Evolutionary conservation across 1,284 basidiomycete species (phyloP).

Genomic region (Ceratobasidium sp.): DNA sequence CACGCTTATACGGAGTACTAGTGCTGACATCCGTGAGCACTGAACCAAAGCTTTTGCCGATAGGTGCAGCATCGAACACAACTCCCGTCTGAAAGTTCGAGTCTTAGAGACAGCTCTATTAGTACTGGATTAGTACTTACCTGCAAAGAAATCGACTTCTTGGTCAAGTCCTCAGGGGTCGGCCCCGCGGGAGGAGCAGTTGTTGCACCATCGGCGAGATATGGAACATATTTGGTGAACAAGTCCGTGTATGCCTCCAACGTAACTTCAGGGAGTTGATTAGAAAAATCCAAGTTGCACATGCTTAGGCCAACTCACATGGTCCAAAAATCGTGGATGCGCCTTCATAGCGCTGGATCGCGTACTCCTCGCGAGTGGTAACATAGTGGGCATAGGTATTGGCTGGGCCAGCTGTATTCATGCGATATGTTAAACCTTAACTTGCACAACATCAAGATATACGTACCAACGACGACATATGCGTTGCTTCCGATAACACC

Average conservation of each 20-base stretch:
- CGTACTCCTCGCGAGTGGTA: slow-evolving; percentile 78
- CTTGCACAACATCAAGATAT: not conserved
- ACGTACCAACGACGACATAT: slow-evolving; percentile 69
- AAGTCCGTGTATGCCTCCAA: slow-evolving; percentile 83
- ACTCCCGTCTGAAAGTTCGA: slow-evolving; percentile 63
- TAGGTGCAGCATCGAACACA: slow-evolving; percentile 66
- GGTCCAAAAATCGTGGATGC: slow-evolving; percentile 83
- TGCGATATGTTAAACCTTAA: not conserved
- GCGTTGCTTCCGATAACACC: slow-evolving; percentile 71
- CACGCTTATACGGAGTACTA: slow-evolving; percentile 62
- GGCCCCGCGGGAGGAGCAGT: slow-evolving; percentile 68
- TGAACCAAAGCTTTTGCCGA: slow-evolving; percentile 72
- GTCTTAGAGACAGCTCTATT: not conserved
- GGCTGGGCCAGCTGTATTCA: slow-evolving; percentile 67
- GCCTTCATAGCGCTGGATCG: slow-evolving; percentile 82
- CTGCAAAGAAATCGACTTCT: slow-evolving; percentile 73
- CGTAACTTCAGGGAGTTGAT: slow-evolving; percentile 62
- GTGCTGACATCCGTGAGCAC: slow-evolving; percentile 70
- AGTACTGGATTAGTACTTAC: slow-evolving; percentile 53
- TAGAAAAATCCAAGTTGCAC: too few species aligned
- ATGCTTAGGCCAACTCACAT: slow-evolving; percentile 67
- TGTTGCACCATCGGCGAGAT: slow-evolving; percentile 64
- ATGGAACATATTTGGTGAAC: slow-evolving; percentile 72
- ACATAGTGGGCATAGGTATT: slow-evolving; percentile 69
- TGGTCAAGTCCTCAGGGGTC: slow-evolving; percentile 72